These are phyloP conservation scores for Candida maris DNA, from an alignment of 805 yeast genomes.

Conservation along the genomic window DNA sequence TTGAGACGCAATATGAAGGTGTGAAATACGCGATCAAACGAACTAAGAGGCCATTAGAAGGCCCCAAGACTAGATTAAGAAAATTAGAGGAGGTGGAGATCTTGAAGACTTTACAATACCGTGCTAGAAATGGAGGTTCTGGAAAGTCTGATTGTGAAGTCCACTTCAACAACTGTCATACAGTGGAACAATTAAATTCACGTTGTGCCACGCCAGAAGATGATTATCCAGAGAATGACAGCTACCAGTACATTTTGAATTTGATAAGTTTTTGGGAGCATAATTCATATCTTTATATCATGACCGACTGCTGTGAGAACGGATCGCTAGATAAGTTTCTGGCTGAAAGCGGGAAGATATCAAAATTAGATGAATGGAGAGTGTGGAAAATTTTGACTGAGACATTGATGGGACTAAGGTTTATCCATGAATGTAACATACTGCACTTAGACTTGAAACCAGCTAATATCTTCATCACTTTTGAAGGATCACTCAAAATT, in stretches of 20 bases:
- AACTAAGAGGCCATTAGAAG: constrained; percentile 60
- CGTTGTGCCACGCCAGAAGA: constrained; percentile 4
- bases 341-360: constrained; percentile 68
- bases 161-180: background rate
- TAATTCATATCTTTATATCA: constrained; percentile 72
- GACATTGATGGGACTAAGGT: constrained; percentile 71
- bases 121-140: constrained; percentile 24
- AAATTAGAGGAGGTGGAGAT: constrained; percentile 76
- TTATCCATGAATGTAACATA: constrained; percentile 72
- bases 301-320: constrained; percentile 92
- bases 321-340: constrained; percentile 84
- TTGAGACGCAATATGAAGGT: constrained; percentile 66
- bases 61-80: constrained; percentile 57
- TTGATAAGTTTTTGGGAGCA: constrained; percentile 85
- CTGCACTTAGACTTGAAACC: constrained; percentile 93
- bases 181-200: no score
- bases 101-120: constrained; percentile 40
- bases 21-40: constrained; percentile 84
- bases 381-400: constrained; percentile 95
- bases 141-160: background rate
- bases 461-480: constrained; percentile 88
- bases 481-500: constrained; percentile 89
- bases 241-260: constrained; percentile 72
- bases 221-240: constrained; percentile 39
- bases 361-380: constrained; percentile 90